A percentile compares a stretch with the other conserved stretches of the same genome.
These are phyloP conservation scores for Gonapodya prolifera DNA, from an alignment of 192 early-diverging fungal genomes.

Conservation along the genomic window DNA sequence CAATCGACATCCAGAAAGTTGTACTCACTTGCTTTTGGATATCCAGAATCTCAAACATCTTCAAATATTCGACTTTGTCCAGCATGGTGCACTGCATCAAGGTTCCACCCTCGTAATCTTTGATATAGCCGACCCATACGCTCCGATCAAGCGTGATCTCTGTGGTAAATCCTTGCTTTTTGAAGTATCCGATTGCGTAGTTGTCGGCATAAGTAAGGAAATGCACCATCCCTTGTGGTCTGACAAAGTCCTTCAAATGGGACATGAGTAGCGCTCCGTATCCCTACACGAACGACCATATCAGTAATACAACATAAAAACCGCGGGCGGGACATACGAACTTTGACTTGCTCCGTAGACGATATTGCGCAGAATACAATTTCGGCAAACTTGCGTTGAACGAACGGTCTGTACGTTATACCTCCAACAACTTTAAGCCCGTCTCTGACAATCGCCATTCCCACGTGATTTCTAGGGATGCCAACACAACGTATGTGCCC, in stretches of 20 bases:
- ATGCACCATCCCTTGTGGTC: slow-evolving; percentile 57
- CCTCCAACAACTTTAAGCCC: slow-evolving; percentile 77
- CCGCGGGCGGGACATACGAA: slow-evolving; percentile 13
- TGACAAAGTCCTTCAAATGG: slow-evolving; percentile 88
- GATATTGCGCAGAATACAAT: slow-evolving; percentile 98
- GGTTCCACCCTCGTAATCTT: slow-evolving; percentile 98
- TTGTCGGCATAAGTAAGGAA: slow-evolving; percentile 99
- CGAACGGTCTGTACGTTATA: slow-evolving; percentile 89
- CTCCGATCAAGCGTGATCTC: slow-evolving; percentile 88
- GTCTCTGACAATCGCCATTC: slow-evolving; percentile 62
- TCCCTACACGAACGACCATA: slow-evolving; percentile 36
- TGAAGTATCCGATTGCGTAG: slow-evolving; percentile 96
- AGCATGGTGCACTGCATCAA: slow-evolving; percentile 95
- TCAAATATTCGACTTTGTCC: slow-evolving; percentile 74
- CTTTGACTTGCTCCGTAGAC: slow-evolving; percentile 82
- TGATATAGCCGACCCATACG: slow-evolving; percentile 97
- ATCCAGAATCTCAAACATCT: slow-evolving; percentile 56
- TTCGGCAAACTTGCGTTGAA: slow-evolving; percentile 79
- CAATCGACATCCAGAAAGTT: slow-evolving; percentile 11
- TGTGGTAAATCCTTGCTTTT: slow-evolving; percentile 93
- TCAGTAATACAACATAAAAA: not conserved
- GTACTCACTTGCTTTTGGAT: slow-evolving; percentile 40
- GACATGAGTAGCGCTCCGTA: slow-evolving; percentile 96
- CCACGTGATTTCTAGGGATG: slow-evolving; percentile 59
- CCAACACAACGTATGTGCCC: not conserved